Evolutionary conservation across 2,329 filamentous ascomycete species (phyloP).

Genomic region (Pseudonectria foliicola): DNA sequence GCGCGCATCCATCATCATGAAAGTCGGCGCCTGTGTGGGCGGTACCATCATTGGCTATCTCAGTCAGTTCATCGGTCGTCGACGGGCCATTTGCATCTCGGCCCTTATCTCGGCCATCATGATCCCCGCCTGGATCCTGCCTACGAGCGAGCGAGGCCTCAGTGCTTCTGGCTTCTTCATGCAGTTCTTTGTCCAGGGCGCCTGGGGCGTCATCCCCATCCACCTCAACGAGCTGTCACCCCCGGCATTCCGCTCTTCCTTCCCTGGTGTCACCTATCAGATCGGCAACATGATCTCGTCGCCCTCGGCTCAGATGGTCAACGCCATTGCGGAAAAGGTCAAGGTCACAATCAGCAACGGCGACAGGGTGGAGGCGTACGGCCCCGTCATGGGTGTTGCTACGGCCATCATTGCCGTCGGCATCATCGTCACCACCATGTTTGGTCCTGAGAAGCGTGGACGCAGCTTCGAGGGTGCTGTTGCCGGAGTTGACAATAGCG

Average conservation of each 20-base stretch:
- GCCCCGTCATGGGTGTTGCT: conserved; percentile 66
- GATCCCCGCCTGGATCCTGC: conserved; percentile 66
- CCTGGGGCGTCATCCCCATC: conserved; percentile 63
- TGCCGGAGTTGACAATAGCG: conserved; percentile 25
- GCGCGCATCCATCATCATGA: conserved; percentile 76
- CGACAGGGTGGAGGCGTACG: conserved; percentile 59
- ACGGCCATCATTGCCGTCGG: conserved; percentile 69
- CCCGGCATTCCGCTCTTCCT: conserved; percentile 61
- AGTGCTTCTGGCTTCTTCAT: conserved; percentile 62
- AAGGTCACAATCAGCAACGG: conserved; percentile 49
- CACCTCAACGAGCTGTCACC: conserved; percentile 70
- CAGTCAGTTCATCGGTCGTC: conserved; percentile 68
- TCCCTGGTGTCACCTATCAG: conserved; percentile 67
- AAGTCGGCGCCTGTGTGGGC: conserved; percentile 67
- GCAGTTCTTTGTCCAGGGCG: conserved; percentile 61
- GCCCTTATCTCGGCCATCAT: conserved; percentile 53
- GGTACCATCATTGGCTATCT: conserved; percentile 67
- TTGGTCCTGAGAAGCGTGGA: conserved; percentile 70
- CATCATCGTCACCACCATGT: conserved; percentile 58
- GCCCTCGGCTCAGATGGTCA: conserved; percentile 69
- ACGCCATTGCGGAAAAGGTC: conserved; percentile 60
- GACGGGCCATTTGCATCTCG: conserved; percentile 57
- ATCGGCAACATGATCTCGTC: conserved; percentile 69
- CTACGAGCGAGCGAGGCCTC: conserved; percentile 49
- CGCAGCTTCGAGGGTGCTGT: conserved; percentile 58